Percentiles rank a stretch among this genome's conserved stretches.
Conservation (phyloP, 2,329 filamentous ascomycete species). For the Beauveria rudraprayagi region DNA sequence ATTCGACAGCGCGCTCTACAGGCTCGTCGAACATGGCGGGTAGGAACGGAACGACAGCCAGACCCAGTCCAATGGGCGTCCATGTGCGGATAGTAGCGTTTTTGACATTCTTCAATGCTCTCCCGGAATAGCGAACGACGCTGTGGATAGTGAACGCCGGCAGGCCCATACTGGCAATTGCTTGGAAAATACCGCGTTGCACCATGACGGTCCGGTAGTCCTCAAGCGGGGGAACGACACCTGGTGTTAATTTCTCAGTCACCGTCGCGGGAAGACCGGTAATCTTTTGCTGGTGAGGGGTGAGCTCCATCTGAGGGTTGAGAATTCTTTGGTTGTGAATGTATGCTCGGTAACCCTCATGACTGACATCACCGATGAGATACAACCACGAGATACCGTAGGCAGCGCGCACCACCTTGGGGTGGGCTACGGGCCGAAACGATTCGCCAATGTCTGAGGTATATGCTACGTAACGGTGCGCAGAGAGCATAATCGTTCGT, state of each 20-base stretch:
- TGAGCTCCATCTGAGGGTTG: conserved; percentile 56
- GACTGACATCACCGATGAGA: conserved; percentile 77
- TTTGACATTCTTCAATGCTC: conserved; percentile 75
- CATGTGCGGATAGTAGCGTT: conserved; percentile 71
- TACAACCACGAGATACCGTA: conserved; percentile 94
- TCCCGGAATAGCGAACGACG: conserved; percentile 81
- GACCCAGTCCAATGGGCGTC: conserved; percentile 79
- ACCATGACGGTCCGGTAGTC: conserved; percentile 89
- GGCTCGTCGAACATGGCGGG: conserved; percentile 84
- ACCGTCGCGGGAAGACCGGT: conserved; percentile 35
- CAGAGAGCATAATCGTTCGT: conserved; percentile 78
- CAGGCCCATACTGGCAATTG: conserved; percentile 83
- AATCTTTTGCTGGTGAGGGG: conserved; percentile 38
- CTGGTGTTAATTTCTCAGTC: conserved; percentile 25
- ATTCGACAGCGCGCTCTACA: conserved; percentile 86
- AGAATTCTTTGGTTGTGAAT: conserved; percentile 71
- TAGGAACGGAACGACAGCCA: conserved; percentile 72
- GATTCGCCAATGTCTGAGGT: conserved; percentile 95
- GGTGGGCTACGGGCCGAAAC: conserved; percentile 87
- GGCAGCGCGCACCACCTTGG: conserved; percentile 68
- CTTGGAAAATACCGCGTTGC: conserved; percentile 85
- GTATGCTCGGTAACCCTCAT: conserved; percentile 95
- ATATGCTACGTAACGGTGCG: conserved; percentile 94
- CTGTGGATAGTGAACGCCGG: conserved; percentile 92
- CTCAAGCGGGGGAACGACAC: conserved; percentile 61